These are phyloP conservation scores for Pythium phragmiticola DNA, from an alignment of 352 stramenopile genomes.

Conservation along the genomic window DNA sequence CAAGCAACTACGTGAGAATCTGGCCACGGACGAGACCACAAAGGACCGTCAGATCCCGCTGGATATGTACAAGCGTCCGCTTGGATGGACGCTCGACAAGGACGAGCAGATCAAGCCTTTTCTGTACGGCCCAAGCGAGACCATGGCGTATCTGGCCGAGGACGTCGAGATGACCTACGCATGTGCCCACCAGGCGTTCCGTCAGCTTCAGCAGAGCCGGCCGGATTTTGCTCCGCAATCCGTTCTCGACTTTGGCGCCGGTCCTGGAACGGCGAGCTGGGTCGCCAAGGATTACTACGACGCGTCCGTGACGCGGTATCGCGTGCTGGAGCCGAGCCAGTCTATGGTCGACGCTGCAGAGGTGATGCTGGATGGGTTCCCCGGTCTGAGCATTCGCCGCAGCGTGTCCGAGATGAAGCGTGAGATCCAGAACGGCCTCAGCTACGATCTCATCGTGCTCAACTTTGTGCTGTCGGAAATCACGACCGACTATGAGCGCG, in stretches of 20 bases:
- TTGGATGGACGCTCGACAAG: slow-evolving; percentile 80
- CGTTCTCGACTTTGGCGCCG: slow-evolving; percentile 77
- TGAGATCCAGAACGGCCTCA: slow-evolving; percentile 63
- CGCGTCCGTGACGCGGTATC: slow-evolving; percentile 59
- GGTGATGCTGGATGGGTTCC: slow-evolving; percentile 71
- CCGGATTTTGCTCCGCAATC: slow-evolving; percentile 62
- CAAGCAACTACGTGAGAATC: slow-evolving; percentile 57
- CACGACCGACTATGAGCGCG: slow-evolving; percentile 80
- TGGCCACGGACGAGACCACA: slow-evolving; percentile 40
- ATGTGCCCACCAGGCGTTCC: slow-evolving; percentile 65
- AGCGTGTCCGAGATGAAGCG: slow-evolving; percentile 73
- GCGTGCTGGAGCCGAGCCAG: slow-evolving; percentile 81
- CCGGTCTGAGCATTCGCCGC: slow-evolving; percentile 69
- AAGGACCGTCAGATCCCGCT: slow-evolving; percentile 56
- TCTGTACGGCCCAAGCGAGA: slow-evolving; percentile 69
- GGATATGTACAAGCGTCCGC: slow-evolving; percentile 74
- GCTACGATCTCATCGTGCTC: slow-evolving; percentile 75
- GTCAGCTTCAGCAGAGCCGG: slow-evolving; percentile 51
- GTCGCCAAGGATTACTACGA: slow-evolving; percentile 70
- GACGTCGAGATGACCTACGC: slow-evolving; percentile 78
- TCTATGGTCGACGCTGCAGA: slow-evolving; percentile 83
- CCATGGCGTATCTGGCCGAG: slow-evolving; percentile 67
- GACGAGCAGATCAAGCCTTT: slow-evolving; percentile 61
- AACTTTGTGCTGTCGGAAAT: slow-evolving; percentile 84
- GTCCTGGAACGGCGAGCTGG: slow-evolving; percentile 75